Percentiles rank a stretch among this genome's conserved stretches.
phyloP scores from a whole-genome alignment of 2,329 filamentous ascomycete genomes.

The Arthrobotrys iridis region DNA sequence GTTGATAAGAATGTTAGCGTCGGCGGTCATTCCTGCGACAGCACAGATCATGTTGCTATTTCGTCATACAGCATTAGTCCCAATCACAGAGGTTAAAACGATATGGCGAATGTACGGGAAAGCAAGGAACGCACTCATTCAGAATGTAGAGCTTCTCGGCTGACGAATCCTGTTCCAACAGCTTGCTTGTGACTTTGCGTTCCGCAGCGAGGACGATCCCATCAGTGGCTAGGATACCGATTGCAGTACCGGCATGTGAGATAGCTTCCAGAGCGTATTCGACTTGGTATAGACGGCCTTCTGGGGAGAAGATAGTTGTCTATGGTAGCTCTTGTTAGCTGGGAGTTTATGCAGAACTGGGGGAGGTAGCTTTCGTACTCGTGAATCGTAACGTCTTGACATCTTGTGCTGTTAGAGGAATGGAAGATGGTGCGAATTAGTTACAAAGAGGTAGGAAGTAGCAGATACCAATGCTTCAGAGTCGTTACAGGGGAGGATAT shows the following conservation, averaged over 20 bases:
- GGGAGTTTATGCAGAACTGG: constrained; percentile 33
- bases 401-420: constrained; percentile 66
- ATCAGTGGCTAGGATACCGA: constrained; percentile 96
- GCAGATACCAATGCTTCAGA: constrained; percentile 35
- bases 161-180: constrained; percentile 98
- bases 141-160: constrained; percentile 99
- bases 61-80: neutral
- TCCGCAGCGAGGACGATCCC: constrained; percentile 97
- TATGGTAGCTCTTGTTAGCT: constrained; percentile 61
- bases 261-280: constrained; percentile 99
- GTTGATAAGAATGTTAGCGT: constrained; percentile 99
- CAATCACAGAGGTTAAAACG: neutral
- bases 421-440: neutral
- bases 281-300: constrained; percentile 97
- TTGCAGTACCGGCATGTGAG: constrained; percentile 94
- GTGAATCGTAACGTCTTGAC: constrained; percentile 97
- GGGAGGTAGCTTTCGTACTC: constrained; percentile 70
- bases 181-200: constrained; percentile 98
- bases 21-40: constrained; percentile 98
- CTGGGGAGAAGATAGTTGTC: constrained; percentile 99
- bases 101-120: neutral
- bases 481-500: constrained; percentile 22
- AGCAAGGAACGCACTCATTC: constrained; percentile 76
- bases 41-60: constrained; percentile 99
- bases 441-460: neutral